Conservation (phyloP, 2,329 filamentous ascomycete genomes). For the Pseudocercospora cruenta region DNA sequence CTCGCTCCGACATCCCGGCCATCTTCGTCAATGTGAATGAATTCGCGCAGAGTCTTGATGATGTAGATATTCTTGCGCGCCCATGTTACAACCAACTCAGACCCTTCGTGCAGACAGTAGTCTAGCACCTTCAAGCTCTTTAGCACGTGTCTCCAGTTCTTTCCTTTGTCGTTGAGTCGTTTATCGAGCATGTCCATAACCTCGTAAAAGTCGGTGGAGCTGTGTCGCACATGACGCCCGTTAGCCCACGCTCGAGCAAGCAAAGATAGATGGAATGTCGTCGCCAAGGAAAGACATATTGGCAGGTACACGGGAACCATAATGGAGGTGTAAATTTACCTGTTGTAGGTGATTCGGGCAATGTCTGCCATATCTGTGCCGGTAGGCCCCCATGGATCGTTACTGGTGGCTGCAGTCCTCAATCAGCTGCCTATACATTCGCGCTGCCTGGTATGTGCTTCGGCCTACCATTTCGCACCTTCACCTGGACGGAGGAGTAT, state of each 20-base stretch:
- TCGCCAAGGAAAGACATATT: neutral
- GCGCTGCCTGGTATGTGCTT: neutral
- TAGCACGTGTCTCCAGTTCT: slow-evolving; percentile 98
- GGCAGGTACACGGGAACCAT: neutral
- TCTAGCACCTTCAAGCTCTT: slow-evolving; percentile 98
- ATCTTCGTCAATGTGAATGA: slow-evolving; percentile 95
- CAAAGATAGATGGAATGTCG: neutral
- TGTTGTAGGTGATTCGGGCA: slow-evolving; percentile 95
- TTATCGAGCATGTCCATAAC: slow-evolving; percentile 99
- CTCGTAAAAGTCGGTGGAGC: slow-evolving; percentile 96
- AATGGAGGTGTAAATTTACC: slow-evolving; percentile 61
- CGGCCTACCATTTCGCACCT: slow-evolving; percentile 89
- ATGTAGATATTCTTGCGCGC: slow-evolving; percentile 97
- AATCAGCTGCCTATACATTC: slow-evolving; percentile 21
- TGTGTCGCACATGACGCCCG: slow-evolving; percentile 42
- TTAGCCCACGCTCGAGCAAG: slow-evolving; percentile 2
- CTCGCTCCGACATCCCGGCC: slow-evolving; percentile 94
- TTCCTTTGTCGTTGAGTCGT: slow-evolving; percentile 96
- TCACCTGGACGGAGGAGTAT: slow-evolving; percentile 94
- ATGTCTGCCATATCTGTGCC: slow-evolving; percentile 99
- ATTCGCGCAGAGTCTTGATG: slow-evolving; percentile 97
- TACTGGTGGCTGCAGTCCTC: slow-evolving; percentile 79
- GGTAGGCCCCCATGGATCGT: slow-evolving; percentile 97
- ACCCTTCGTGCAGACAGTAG: slow-evolving; percentile 96
- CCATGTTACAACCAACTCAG: slow-evolving; percentile 95